Conservation (phyloP, 179 eudicot species). For the Sideroxylon spinosum region DNA sequence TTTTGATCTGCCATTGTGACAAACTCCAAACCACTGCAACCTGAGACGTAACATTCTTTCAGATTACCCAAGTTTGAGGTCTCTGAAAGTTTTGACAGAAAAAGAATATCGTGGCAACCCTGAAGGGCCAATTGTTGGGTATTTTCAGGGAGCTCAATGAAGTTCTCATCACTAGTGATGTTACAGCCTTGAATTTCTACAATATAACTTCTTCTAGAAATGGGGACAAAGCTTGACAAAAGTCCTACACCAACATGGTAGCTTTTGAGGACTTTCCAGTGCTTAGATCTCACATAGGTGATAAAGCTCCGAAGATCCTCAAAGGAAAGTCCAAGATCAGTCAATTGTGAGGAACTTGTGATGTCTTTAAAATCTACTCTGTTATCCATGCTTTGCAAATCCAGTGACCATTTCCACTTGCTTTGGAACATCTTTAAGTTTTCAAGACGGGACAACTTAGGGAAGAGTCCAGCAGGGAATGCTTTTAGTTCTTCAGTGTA, state of each 20-base stretch:
- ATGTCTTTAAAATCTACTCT: constrained; percentile 13
- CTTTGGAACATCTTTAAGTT: constrained; percentile 17
- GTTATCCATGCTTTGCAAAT: neutral
- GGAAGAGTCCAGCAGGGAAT: constrained; percentile 17
- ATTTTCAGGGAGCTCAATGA: constrained; percentile 20
- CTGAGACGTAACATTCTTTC: constrained; percentile 20
- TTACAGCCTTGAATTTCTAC: constrained; percentile 24
- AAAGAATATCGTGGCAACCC: constrained; percentile 20
- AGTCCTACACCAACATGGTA: constrained; percentile 18
- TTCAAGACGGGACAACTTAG: constrained; percentile 17
- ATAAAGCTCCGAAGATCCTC: constrained; percentile 16
- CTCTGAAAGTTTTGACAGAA: constrained; percentile 12
- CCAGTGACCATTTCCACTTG: constrained; percentile 21
- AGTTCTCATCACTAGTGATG: neutral
- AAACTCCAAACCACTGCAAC: constrained; percentile 18
- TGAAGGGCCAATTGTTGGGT: constrained; percentile 22
- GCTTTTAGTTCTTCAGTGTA: constrained; percentile 16
- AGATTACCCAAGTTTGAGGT: constrained; percentile 9
- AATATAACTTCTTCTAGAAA: constrained; percentile 6
- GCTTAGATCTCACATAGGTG: constrained; percentile 21
- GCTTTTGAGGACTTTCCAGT: constrained; percentile 22
- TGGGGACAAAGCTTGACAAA: constrained; percentile 12
- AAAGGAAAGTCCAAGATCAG: constrained; percentile 19
- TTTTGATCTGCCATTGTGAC: neutral
- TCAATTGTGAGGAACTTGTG: constrained; percentile 13